phyloP scores from a whole-genome alignment of 2,329 filamentous ascomycete genomes.

The Ceratocystis diversiconidia region DNA sequence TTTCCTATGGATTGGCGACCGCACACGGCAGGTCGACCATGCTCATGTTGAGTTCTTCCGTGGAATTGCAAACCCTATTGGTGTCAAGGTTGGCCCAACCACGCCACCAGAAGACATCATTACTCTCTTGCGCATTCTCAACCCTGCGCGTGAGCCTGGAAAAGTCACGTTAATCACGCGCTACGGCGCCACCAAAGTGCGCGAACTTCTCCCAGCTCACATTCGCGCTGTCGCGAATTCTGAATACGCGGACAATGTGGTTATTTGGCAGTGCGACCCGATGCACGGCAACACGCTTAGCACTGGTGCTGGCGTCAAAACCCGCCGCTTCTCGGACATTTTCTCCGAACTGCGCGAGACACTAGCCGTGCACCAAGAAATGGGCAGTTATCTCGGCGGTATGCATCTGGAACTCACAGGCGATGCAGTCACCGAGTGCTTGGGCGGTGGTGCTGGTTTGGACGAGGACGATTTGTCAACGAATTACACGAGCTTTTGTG shows the following conservation, averaged over 20 bases:
- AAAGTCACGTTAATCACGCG: conserved; percentile 95
- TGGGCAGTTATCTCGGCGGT: conserved; percentile 77
- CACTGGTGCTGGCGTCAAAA: conserved; percentile 72
- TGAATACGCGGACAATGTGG: conserved; percentile 51
- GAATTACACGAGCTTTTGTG: conserved; percentile 93
- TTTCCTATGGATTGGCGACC: conserved; percentile 97
- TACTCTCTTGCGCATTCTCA: conserved; percentile 67
- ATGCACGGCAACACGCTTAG: conserved; percentile 79
- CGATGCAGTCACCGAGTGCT: conserved; percentile 90
- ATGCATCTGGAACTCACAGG: conserved; percentile 92
- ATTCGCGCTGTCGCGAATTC: conserved; percentile 78
- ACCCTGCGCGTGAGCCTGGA: conserved; percentile 66
- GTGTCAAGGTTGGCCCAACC: conserved; percentile 86
- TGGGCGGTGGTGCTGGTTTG: conserved; percentile 75
- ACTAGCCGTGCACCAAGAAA: conserved; percentile 67
- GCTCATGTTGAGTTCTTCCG: conserved; percentile 97
- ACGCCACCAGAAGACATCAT: conserved; percentile 67
- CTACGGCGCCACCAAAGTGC: conserved; percentile 71
- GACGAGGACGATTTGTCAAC: conserved; percentile 76
- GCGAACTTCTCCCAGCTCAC: conserved; percentile 61
- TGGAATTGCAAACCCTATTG: conserved; percentile 88
- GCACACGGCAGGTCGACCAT: conserved; percentile 82
- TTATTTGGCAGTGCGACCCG: conserved; percentile 89
- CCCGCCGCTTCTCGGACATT: conserved; percentile 79
- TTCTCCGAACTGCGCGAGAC: conserved; percentile 75